Evolutionary conservation across 148 eudicot genomes (phyloP).

Genomic region (Fagopyrum esculentum): DNA sequence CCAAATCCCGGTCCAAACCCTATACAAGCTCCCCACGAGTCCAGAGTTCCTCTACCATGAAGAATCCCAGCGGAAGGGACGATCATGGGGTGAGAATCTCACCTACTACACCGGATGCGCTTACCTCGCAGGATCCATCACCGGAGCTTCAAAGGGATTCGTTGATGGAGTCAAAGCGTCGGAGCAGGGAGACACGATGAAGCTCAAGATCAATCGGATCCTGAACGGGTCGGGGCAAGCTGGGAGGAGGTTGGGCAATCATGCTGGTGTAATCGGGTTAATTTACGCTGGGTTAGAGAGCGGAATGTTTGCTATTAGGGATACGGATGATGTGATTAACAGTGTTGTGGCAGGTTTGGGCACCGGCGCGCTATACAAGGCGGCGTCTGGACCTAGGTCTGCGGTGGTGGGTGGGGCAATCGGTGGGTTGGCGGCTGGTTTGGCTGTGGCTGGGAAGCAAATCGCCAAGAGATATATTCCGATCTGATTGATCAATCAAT

Average conservation of each 20-base stretch:
- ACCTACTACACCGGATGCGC: constrained; percentile 85
- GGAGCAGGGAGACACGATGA: constrained; percentile 55
- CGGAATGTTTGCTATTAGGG: constrained; percentile 59
- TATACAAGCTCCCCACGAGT: constrained; percentile 70
- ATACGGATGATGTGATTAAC: constrained; percentile 63
- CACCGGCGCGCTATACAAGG: constrained; percentile 74
- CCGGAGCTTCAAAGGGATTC: constrained; percentile 60
- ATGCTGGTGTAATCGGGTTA: constrained; percentile 66
- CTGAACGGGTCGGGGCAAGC: constrained; percentile 53
- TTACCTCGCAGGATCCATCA: constrained; percentile 52
- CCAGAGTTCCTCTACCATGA: constrained; percentile 83
- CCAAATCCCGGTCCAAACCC: constrained; percentile 45
- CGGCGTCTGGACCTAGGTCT: constrained; percentile 67
- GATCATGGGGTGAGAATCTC: constrained; percentile 81
- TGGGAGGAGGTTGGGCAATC: constrained; percentile 69
- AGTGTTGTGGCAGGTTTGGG: constrained; percentile 83
- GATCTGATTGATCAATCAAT: constrained; percentile 32
- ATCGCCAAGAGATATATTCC: constrained; percentile 58
- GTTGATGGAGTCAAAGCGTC: constrained; percentile 37
- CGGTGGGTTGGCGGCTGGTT: constrained; percentile 70
- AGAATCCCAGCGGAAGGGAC: constrained; percentile 63
- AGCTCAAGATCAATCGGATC: constrained; percentile 59
- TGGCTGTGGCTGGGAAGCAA: constrained; percentile 62
- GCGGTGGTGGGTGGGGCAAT: constrained; percentile 85
- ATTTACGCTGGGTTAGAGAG: constrained; percentile 80